These are phyloP conservation scores for Neofusicoccum sp. DNA, from an alignment of 2,329 filamentous ascomycete genomes.

Conservation along the genomic window DNA sequence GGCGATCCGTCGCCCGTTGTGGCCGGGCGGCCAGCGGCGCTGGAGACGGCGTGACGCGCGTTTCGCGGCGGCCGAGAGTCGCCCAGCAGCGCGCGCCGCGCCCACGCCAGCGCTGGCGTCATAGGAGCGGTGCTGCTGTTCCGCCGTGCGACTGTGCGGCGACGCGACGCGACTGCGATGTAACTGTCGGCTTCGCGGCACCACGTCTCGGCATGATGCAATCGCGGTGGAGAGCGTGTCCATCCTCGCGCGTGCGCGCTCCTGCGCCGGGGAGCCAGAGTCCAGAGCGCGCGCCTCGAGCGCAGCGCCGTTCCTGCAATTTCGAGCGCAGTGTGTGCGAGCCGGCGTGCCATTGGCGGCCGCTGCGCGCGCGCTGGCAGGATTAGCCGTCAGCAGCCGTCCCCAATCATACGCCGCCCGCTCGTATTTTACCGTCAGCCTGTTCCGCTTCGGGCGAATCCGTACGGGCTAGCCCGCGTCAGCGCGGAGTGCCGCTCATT, in stretches of 20 bases:
- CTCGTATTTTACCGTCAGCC: conserved; percentile 6
- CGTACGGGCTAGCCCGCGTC: conserved; percentile 7
- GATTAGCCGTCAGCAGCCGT: conserved; percentile 3
- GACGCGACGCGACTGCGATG: conserved; percentile 13
- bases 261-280: neutral
- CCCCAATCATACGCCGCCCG: conserved; percentile 6
- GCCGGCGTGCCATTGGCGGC: conserved; percentile 1
- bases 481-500: neutral
- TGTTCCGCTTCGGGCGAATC: neutral
- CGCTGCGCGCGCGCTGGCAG: neutral
- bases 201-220: conserved; percentile 14
- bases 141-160: conserved; percentile 11
- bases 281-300: neutral
- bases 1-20: conserved; percentile 11
- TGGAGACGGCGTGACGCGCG: conserved; percentile 10
- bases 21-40: neutral
- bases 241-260: neutral
- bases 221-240: conserved; percentile 8
- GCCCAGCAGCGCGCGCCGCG: conserved; percentile 10
- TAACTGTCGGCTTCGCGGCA: conserved; percentile 9
- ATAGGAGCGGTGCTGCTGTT: conserved; percentile 15
- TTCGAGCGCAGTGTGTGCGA: conserved; percentile 10
- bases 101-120: conserved; percentile 5
- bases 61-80: conserved; percentile 12
- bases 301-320: conserved; percentile 13